Base-by-base conservation (phyloP, 805 yeast species). In the Candida pseudoglaebosa region DNA sequence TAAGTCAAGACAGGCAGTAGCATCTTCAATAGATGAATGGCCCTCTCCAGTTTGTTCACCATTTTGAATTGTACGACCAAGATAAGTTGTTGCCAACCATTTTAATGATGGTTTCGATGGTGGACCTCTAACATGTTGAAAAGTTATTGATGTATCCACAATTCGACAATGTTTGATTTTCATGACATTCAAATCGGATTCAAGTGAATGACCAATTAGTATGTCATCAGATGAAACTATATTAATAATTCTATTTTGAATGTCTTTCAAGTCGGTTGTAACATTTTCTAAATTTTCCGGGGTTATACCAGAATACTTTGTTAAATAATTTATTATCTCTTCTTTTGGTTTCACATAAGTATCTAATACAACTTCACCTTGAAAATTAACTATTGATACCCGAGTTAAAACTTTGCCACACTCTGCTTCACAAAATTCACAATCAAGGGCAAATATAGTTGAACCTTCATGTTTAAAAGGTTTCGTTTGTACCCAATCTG, bases 21-120 rank as follows among this genome's bases (percentile, higher is more conserved):
- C 84, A 55, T 91, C 99, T 54, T 87, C 96, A 4, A 83, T 71
- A 0, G 98, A 84, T 38, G 90, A 84, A 59, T 91, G 98, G 13
- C 74, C 74, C 1, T 47, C 47, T 1, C 95, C 95, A 3, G 57
- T 47, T 3, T 42, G 47, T 18, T 70, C 71, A n/a, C 83, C 81
- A 18, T 61, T 62, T 58, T 93, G 98, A 37, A 91, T 91, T 0
- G 57, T 62, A 36, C 73, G 61, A 14, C 68, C 60, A 28, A 90
- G 61, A 53, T 71, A 76, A 40, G 70, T 73, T 8, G 69, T 61
- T 2, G 89, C 70, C n/a, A 93, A 66, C 67, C 80, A 80, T 54
- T 75, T 81, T 43, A 91, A 68, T 0, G 95, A 75, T 2, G 96
- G 91, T 53, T 80, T 84, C 44, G 72, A 72, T 0, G 95, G 95